phyloP scores from a whole-genome alignment of 1,139 yeast species.

The Suhomyces terraborum region DNA sequence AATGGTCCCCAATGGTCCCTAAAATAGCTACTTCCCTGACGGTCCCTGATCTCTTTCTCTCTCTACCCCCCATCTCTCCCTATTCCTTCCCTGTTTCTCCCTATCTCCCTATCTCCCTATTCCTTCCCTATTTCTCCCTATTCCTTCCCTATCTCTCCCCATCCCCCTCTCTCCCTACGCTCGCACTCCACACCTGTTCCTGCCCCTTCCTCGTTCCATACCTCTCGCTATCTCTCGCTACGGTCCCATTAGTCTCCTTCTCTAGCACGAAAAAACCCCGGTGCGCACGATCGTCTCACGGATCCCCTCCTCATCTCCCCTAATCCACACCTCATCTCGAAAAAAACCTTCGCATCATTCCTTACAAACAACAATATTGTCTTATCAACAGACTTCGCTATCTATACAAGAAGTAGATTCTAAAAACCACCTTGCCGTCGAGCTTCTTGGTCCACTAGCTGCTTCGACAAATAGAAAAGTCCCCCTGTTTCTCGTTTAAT shows the following conservation, averaged over 20 bases:
- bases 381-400: background rate
- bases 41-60: background rate
- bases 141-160: background rate
- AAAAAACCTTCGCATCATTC: constrained; percentile 8
- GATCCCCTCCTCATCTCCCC: constrained; percentile 6
- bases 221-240: background rate
- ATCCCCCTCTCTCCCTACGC: background rate
- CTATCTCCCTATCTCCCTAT: background rate
- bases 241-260: background rate
- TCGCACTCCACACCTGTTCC: background rate
- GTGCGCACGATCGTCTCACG: too few relatives aligned
- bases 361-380: background rate
- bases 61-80: background rate
- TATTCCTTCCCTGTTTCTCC: background rate
- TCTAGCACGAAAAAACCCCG: background rate
- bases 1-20: too few relatives aligned
- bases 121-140: background rate
- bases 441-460: background rate
- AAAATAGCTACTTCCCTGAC: too few relatives aligned
- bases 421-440: background rate
- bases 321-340: constrained; percentile 18
- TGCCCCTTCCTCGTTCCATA: too few relatives aligned
- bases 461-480: too few relatives aligned
- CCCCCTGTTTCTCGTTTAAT: background rate
- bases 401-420: background rate